Evolutionary conservation across 2,329 filamentous ascomycete species (phyloP), one percentile per base, ranked within the genome.

Genomic region (Fusarium dlaminii): DNA sequence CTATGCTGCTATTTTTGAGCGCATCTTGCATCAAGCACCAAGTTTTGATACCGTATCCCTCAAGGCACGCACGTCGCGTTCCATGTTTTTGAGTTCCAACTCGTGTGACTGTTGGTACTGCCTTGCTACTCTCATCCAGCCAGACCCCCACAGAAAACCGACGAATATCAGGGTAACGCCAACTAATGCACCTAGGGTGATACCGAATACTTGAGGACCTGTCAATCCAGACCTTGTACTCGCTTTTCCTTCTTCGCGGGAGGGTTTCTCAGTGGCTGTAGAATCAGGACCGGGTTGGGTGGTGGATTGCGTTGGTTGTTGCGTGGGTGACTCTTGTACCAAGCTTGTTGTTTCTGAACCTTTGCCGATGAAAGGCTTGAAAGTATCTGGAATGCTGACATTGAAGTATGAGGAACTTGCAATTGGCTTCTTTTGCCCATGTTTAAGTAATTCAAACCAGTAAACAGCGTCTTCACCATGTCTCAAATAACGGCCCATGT

Each of bases 221-320:
- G 20, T 17, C 34, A 54, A n/a, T 5, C 24, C 51, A 5, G 24
- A 29, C n/a, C 5, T 15, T 3, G 3, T 11, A 3, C 20, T 36
- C 9, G 18, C 5, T 22, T 52, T 36, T 2, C 3, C 7, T 36
- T 15, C 9, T 11, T 52, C 0, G 5, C 49, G 7, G 13, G 32
- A 15, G 0, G 49, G 32, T 22, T 15, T 5, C 4, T 12, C 2
- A 11, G n/a, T 36, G 9, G 13, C 18, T 15, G 17, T 14, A 13
- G 48, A 14, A 4, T 49, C 20, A 12, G 46, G 12, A 29, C 17
- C 6, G 24, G 24, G 20, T 22, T 22, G 14, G 14, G 10, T 30
- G 20, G 15, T n/a, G 4, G 20, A 27, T 20, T 27, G 11, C 8
- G 29, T n/a, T 43, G n/a, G 40, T 24, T 43, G n/a, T 1, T 24